Conservation (phyloP, 139 green algal genomes). For the Chlamydomonas sphaeroides region DNA sequence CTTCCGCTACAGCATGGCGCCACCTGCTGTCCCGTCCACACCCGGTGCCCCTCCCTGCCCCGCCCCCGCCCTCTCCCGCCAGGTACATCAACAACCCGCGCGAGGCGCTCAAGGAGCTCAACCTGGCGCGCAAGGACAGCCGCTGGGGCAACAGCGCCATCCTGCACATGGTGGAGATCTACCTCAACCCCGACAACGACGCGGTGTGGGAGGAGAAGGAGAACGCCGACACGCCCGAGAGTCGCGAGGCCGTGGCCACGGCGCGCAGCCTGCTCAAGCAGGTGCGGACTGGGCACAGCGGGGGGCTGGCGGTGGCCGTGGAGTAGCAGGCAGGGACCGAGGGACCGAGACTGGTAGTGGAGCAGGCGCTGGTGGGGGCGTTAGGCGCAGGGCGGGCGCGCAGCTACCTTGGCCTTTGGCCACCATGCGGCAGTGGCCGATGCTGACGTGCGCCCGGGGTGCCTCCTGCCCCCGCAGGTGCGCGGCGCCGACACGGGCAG, state of each 20-base stretch:
- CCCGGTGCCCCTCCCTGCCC: background rate
- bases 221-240: slow-evolving; percentile 53
- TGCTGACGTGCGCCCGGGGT: too few species aligned
- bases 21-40: background rate
- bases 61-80: background rate
- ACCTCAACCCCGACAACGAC: slow-evolving; percentile 81
- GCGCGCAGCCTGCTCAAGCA: slow-evolving; percentile 67
- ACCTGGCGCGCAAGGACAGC: slow-evolving; percentile 67
- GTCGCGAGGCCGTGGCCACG: slow-evolving; percentile 53
- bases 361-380: too few species aligned
- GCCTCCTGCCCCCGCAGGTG: slow-evolving; percentile 9
- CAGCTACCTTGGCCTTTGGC: too few species aligned
- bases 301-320: too few species aligned
- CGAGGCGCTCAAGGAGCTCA: slow-evolving; percentile 74
- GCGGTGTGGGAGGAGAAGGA: slow-evolving; percentile 75
- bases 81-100: slow-evolving; percentile 68
- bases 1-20: background rate
- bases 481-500: slow-evolving; percentile 43
- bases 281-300: slow-evolving; percentile 19
- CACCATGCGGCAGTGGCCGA: too few species aligned
- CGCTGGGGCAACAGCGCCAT: slow-evolving; percentile 71
- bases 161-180: slow-evolving; percentile 85
- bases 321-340: too few species aligned
- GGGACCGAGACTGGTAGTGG: too few species aligned
- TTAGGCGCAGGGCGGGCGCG: too few species aligned